phyloP scores from a whole-genome alignment of 2,329 filamentous ascomycete species.

The Colletotrichum cereale region DNA sequence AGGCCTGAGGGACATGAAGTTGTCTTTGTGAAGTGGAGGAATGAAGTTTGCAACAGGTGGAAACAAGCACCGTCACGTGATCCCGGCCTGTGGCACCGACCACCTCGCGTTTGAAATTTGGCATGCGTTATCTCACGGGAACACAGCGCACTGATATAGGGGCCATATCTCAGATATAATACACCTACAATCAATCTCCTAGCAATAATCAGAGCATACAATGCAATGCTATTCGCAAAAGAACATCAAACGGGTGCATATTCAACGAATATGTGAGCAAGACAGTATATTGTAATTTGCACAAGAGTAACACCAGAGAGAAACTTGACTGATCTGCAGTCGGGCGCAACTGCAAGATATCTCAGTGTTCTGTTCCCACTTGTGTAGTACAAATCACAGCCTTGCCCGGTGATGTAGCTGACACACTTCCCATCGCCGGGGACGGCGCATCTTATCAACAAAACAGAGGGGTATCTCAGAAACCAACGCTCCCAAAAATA shows the following conservation, averaged over 20 bases:
- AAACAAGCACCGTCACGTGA: constrained; percentile 2
- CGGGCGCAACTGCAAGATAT: background rate
- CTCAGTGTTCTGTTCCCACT: background rate
- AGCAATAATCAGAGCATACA: background rate
- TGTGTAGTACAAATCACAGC: background rate
- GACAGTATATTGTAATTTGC: constrained; percentile 22
- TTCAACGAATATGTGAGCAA: constrained; percentile 12
- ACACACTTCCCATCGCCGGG: constrained; percentile 12
- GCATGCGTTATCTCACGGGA: background rate
- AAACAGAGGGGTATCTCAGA: constrained; percentile 43
- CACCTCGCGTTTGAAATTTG: background rate
- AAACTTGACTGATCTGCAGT: constrained; percentile 6
- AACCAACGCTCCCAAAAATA: constrained; percentile 39
- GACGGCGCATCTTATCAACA: constrained; percentile 30
- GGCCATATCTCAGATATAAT: background rate
- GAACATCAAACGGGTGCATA: background rate
- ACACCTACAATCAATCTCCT: background rate
- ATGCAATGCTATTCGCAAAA: background rate
- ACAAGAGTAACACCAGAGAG: constrained; percentile 1
- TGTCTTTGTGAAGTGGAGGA: no score
- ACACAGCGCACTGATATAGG: background rate
- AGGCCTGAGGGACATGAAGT: background rate
- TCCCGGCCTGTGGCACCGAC: background rate
- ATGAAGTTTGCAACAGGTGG: constrained; percentile 16
- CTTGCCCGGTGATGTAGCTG: constrained; percentile 36